phyloP scores from a whole-genome alignment of 331 rosid genomes.

The Erythrophleum ivorense region DNA sequence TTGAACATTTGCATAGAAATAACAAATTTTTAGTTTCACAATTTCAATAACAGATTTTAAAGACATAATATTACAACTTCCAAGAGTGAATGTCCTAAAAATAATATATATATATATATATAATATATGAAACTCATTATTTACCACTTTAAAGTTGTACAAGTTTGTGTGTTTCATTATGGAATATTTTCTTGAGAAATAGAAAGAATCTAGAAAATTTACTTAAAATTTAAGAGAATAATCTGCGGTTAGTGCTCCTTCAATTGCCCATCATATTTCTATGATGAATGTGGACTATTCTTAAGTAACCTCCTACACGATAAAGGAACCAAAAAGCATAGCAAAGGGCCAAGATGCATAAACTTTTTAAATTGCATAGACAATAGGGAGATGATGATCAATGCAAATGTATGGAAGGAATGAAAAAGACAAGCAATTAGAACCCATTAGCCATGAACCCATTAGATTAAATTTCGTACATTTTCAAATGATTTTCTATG shows the following conservation, averaged over 20 bases:
- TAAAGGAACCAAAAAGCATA: neutral
- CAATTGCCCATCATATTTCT: neutral
- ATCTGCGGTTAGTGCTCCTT: neutral
- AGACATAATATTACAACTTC: neutral
- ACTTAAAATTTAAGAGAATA: neutral
- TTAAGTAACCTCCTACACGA: too few species aligned
- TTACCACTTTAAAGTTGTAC: neutral
- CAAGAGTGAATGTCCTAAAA: neutral
- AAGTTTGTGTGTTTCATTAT: neutral
- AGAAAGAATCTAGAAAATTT: neutral
- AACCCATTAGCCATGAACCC: too few species aligned
- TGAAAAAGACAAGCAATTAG: neutral
- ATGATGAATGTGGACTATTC: neutral
- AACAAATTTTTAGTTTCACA: constrained; percentile 1
- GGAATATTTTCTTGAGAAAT: neutral
- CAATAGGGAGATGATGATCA: neutral
- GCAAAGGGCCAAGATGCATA: neutral
- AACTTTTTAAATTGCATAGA: neutral
- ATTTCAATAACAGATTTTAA: neutral
- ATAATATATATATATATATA: neutral
- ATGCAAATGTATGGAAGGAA: neutral
- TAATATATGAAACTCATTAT: neutral
- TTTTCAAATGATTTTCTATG: too few species aligned
- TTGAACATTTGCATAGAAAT: constrained; percentile 10
- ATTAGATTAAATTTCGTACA: too few species aligned